Evolutionary conservation across 345 rosid species (phyloP).

Genomic region (Brassica napus): Da-Ae NC_063451.1:14673501-14674000

Average conservation of each 20-base stretch:
- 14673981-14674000: slow-evolving; percentile 77
- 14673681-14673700: slow-evolving; percentile 75
- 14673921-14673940: slow-evolving; percentile 75
- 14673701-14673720: slow-evolving; percentile 79
- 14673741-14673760: slow-evolving; percentile 68
- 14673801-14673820: slow-evolving; percentile 11
- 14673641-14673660: slow-evolving; percentile 16
- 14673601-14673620: slow-evolving; percentile 4
- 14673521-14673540: slow-evolving; percentile 67
- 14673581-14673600: slow-evolving; percentile 1
- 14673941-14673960: slow-evolving; percentile 63
- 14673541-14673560: slow-evolving; percentile 21
- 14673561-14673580: slow-evolving; percentile 18
- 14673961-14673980: slow-evolving; percentile 62
- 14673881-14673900: slow-evolving; percentile 12
- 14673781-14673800: slow-evolving; percentile 31
- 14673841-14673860: neutral
- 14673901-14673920: slow-evolving; percentile 66
- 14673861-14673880: slow-evolving; percentile 16
- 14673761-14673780: slow-evolving; percentile 61
- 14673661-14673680: slow-evolving; percentile 73
- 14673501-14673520: slow-evolving; percentile 97
- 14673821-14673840: slow-evolving; percentile 39
- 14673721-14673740: slow-evolving; percentile 60
- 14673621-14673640: slow-evolving; percentile 11